A percentile compares a stretch with the other conserved stretches of the same genome.
These are phyloP conservation scores for Saccharomycopsis sp. DNA, from an alignment of 805 yeast species.

Conservation along the genomic window DNA sequence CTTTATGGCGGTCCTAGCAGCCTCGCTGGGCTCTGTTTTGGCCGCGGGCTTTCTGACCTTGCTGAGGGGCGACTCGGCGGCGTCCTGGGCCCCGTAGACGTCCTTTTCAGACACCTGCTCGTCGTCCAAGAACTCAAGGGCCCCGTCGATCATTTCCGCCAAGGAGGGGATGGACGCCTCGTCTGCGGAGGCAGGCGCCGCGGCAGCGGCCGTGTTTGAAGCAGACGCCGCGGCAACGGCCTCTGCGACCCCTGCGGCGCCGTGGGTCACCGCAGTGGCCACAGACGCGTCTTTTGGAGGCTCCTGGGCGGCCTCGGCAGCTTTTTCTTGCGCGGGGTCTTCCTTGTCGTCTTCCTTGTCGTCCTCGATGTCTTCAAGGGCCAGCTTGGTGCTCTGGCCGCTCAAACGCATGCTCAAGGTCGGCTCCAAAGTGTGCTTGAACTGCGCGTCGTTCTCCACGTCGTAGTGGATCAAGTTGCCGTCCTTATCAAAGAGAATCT, in stretches of 20 bases:
- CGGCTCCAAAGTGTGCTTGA: constrained; percentile 14
- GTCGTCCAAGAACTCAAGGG: constrained; percentile 12
- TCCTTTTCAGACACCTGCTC: constrained; percentile 13
- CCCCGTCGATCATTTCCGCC: constrained; percentile 19
- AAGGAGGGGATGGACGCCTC: constrained; percentile 12
- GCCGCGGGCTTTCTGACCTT: not conserved
- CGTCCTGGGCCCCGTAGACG: constrained; percentile 10
- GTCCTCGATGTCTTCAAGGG: not conserved
- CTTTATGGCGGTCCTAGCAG: not conserved
- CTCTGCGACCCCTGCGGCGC: not conserved
- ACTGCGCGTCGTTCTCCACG: constrained; percentile 13
- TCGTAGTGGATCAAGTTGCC: constrained; percentile 23
- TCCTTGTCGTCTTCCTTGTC: not conserved
- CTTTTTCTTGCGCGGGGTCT: constrained; percentile 1
- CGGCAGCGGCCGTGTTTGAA: constrained; percentile 13
- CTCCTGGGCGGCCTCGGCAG: constrained; percentile 19
- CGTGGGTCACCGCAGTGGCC: constrained; percentile 9
- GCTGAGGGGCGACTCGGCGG: not conserved
- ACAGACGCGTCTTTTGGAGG: constrained; percentile 20
- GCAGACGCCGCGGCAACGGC: constrained; percentile 9
- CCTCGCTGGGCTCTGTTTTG: not conserved
- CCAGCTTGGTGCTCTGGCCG: not conserved
- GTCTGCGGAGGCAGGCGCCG: not conserved
- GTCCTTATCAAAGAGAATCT: constrained; percentile 23
- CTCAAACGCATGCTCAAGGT: constrained; percentile 17